These are phyloP conservation scores for Oryza longistaminata DNA, from an alignment of 176 grass and related monocot species.

Conservation along the genomic window DNA sequence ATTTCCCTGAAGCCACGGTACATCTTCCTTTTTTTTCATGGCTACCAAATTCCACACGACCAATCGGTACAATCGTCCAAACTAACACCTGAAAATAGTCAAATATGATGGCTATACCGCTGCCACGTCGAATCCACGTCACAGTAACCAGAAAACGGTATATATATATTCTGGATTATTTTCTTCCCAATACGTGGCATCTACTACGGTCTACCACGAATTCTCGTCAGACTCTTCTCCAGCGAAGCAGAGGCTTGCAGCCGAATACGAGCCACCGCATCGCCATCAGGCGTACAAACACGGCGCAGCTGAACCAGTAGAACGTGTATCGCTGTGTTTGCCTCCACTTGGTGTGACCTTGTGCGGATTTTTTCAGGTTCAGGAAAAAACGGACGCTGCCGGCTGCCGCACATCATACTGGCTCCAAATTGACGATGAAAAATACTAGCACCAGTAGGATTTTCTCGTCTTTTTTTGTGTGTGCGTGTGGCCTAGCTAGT, in stretches of 20 bases:
- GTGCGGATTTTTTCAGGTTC: not conserved
- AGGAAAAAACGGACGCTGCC: not conserved
- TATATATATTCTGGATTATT: not conserved
- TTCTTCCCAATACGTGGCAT: not conserved
- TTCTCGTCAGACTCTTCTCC: not conserved
- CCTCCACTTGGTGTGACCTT: slow-evolving; percentile 12
- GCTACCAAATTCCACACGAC: not conserved
- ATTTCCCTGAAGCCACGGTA: not conserved
- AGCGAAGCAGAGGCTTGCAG: not conserved
- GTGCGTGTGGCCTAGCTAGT: not conserved
- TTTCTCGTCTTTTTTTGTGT: not conserved
- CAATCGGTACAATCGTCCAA: not conserved
- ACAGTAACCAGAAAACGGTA: not conserved
- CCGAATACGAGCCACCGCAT: not conserved
- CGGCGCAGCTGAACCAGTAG: not conserved
- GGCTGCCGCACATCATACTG: not conserved
- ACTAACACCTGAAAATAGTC: not conserved
- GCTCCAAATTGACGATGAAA: not conserved
- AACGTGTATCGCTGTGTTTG: not conserved
- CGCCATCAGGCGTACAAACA: not conserved
- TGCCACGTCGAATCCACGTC: slow-evolving; percentile 26
- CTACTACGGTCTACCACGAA: not conserved
- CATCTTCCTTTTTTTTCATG: not conserved
- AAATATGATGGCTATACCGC: not conserved
- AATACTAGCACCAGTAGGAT: not conserved